A percentile compares a stretch with the other conserved stretches of the same genome.
These are phyloP conservation scores for Torulaspora quercuum DNA, from an alignment of 805 yeast genomes.

Conservation along the genomic window DNA sequence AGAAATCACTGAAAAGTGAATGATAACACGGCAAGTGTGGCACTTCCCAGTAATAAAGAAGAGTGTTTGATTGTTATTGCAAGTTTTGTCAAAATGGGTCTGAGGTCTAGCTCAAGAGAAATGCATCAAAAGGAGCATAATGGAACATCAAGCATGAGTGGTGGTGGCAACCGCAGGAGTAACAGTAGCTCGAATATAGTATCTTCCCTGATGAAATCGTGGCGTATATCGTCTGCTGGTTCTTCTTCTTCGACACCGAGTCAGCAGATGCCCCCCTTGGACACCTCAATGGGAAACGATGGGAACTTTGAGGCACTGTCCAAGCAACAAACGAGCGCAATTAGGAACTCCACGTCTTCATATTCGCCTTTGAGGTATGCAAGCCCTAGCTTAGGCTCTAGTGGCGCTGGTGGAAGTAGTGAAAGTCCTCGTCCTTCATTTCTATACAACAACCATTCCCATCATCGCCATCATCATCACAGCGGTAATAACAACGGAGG, in stretches of 20 bases:
- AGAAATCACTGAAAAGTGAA: too few species aligned
- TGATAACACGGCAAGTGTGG: too few species aligned
- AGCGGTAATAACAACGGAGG: slow-evolving; percentile 4
- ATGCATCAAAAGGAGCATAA: slow-evolving; percentile 26
- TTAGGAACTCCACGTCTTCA: slow-evolving; percentile 21
- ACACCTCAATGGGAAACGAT: slow-evolving; percentile 13
- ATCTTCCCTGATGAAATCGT: slow-evolving; percentile 30
- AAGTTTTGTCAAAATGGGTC: slow-evolving; percentile 22
- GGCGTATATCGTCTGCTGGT: slow-evolving; percentile 27
- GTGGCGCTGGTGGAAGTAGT: slow-evolving; percentile 7
- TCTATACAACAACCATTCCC: slow-evolving; percentile 16
- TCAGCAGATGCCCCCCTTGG: slow-evolving; percentile 6
- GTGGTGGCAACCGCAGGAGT: slow-evolving; percentile 7
- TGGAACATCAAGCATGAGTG: slow-evolving; percentile 9
- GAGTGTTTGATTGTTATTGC: neutral
- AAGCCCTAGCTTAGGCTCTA: slow-evolving; percentile 16
- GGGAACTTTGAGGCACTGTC: slow-evolving; percentile 34
- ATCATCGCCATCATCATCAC: slow-evolving; percentile 16
- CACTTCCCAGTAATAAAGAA: too few species aligned
- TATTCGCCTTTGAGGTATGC: slow-evolving; percentile 30
- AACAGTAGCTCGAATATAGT: slow-evolving; percentile 23
- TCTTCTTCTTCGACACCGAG: slow-evolving; percentile 12
- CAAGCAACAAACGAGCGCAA: slow-evolving; percentile 26
- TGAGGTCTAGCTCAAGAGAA: slow-evolving; percentile 28
- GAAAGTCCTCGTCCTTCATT: slow-evolving; percentile 22